Percentiles rank a stretch among this genome's conserved stretches.
Conservation (phyloP, 2,329 filamentous ascomycete genomes). For the Trichoderma koningii region DNA sequence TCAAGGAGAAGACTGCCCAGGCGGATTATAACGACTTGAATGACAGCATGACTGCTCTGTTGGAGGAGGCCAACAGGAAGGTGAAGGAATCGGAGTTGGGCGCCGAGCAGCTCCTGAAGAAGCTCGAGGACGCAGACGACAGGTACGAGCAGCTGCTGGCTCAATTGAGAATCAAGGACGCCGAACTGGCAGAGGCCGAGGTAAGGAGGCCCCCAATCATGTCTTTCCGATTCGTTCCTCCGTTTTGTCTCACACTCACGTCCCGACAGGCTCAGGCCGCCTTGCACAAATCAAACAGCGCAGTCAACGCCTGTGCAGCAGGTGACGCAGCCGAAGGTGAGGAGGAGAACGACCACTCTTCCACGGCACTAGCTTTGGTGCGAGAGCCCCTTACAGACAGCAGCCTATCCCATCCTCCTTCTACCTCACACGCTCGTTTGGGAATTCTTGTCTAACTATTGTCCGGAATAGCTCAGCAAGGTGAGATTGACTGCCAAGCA, state of each 20-base stretch:
- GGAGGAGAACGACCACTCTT: constrained; percentile 60
- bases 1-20: constrained; percentile 56
- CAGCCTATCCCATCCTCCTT: constrained; percentile 32
- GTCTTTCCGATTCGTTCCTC: not conserved
- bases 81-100: constrained; percentile 54
- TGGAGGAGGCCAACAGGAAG: constrained; percentile 60
- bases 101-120: constrained; percentile 49
- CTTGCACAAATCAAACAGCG: constrained; percentile 50
- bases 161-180: constrained; percentile 63
- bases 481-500: constrained; percentile 51
- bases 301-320: constrained; percentile 52
- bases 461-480: constrained; percentile 45
- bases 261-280: constrained; percentile 45
- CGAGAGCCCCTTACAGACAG: constrained; percentile 54
- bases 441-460: constrained; percentile 31
- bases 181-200: constrained; percentile 63
- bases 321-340: constrained; percentile 57
- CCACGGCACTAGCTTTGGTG: constrained; percentile 68
- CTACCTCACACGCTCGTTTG: constrained; percentile 31
- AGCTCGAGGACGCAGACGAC: constrained; percentile 52
- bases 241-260: constrained; percentile 1
- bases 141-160: constrained; percentile 54
- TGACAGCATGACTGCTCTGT: constrained; percentile 61
- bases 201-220: constrained; percentile 40
- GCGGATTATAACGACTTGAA: constrained; percentile 65